Evolutionary conservation across 495 filamentous ascomycete genomes (phyloP).

Genomic region (Melanomma pulvis-pyrius): DNA sequence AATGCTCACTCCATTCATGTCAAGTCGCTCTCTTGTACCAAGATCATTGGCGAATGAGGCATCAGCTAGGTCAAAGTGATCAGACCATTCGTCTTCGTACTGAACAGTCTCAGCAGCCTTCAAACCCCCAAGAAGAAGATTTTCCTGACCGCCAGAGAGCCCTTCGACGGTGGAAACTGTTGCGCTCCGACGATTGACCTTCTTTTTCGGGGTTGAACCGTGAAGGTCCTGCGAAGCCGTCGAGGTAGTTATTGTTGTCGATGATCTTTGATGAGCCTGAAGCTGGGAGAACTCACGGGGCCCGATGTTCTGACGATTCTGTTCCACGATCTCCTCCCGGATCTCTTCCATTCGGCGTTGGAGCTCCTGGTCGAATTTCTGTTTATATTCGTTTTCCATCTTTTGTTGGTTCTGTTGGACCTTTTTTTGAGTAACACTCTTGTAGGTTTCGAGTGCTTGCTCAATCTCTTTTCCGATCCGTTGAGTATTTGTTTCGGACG

Average conservation of each 20-base stretch:
- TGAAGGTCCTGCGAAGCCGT: neutral
- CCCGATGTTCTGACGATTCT: neutral
- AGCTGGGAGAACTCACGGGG: neutral
- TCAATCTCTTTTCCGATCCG: neutral
- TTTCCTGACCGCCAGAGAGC: too few species aligned
- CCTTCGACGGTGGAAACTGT: neutral
- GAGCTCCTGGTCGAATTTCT: too few species aligned
- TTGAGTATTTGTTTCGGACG: constrained; percentile 4
- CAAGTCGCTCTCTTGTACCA: too few species aligned
- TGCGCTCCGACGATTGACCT: constrained; percentile 34
- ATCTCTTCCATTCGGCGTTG: too few species aligned
- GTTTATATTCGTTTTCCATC: too few species aligned
- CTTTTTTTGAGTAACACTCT: neutral
- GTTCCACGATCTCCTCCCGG: neutral
- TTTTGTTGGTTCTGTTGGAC: neutral
- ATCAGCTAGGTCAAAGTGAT: neutral
- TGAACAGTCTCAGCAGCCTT: too few species aligned
- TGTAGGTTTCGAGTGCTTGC: neutral
- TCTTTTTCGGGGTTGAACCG: constrained; percentile 29
- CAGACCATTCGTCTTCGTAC: neutral
- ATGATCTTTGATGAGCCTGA: constrained; percentile 6
- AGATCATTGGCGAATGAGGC: too few species aligned
- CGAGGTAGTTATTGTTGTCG: neutral
- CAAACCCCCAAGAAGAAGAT: too few species aligned
- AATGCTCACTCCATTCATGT: too few species aligned